These are phyloP conservation scores for Chrysochromulina tobinii DNA, from an alignment of 78 protist genomes.

Conservation along the genomic window DNA sequence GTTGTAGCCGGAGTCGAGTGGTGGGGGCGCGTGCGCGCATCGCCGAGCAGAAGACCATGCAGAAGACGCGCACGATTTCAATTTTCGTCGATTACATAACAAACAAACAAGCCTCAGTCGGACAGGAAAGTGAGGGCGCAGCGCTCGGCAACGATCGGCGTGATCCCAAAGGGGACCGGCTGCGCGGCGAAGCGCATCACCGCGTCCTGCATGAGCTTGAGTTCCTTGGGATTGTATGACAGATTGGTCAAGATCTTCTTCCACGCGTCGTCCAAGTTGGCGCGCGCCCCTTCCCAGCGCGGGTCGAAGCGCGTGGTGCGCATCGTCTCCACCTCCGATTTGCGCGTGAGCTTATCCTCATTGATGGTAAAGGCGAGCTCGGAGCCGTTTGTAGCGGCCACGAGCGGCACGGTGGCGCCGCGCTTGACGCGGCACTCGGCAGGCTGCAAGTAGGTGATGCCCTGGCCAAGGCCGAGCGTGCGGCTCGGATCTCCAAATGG, in stretches of 20 bases:
- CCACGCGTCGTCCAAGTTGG: conserved; percentile 12
- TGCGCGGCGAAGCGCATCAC: conserved; percentile 21
- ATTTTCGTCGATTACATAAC: too few species aligned
- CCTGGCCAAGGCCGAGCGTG: background rate
- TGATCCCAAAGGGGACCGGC: background rate
- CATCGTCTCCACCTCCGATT: background rate
- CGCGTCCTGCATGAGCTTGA: background rate
- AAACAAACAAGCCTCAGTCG: background rate
- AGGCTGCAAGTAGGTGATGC: background rate
- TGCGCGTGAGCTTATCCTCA: conserved; percentile 21
- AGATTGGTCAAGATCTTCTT: background rate
- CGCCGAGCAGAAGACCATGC: too few species aligned
- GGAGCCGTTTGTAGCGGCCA: background rate
- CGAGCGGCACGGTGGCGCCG: conserved; percentile 3
- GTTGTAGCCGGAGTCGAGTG: too few species aligned
- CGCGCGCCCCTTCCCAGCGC: conserved; percentile 27
- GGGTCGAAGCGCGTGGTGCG: conserved; percentile 20
- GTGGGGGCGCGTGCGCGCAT: too few species aligned
- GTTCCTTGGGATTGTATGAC: background rate
- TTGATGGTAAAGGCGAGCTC: background rate
- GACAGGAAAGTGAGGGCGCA: background rate
- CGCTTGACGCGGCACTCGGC: background rate
- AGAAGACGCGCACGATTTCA: too few species aligned
- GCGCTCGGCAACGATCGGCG: background rate
- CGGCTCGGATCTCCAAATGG: background rate